Base-by-base conservation (phyloP, 2,329 filamentous ascomycete genomes). In the Fusarium buxicola region DNA sequence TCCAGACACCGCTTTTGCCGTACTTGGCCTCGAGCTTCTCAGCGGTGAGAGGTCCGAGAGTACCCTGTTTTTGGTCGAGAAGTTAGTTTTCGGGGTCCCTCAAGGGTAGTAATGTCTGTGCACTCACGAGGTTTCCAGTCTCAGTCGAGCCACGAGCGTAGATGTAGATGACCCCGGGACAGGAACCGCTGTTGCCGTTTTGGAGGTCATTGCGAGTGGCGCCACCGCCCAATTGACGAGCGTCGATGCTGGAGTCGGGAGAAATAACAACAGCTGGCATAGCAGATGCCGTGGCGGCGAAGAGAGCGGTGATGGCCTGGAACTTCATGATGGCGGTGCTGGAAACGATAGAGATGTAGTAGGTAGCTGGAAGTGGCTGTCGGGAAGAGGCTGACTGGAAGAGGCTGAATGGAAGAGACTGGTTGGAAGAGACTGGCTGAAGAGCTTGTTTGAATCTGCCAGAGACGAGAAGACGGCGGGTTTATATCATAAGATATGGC, bases 61-160 rank as follows among this genome's bases (percentile, higher is more conserved):
- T 69, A 18, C 73, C 73, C 73, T 74, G n/a, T 4, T 30, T 21
- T 8, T 15, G 18, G 18, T 27, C 21, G 15, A 13, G 63, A 28
- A 56, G 60, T 32, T 27, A 43, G 46, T 18, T 41, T 34, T 21
- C 13, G 30, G 35, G 13, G 31, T 13, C 18, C 18, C 13, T n/a
- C 44, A 31, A 46, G 12, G 25, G 10, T 9, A 4, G 32, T 28
- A 11, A 30, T 32, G 18, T 18, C 11, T 12, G 18, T 3, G 25
- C 27, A 61, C 53, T 58, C 58, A 75, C 77, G 71, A 79, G 72
- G 66, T 79, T 79, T 28, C 77, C 77, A 7, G 54, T 8, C 62
- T 79, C 77, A 10, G 72, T 75, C 5, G 77, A 77, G 39, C 70
- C 77, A n/a, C 77, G 74, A 39, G 77, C 77, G 55, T 68, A 78